These are phyloP conservation scores for Xanthoconium stramineum DNA, from an alignment of 768 basidiomycete genomes.

Conservation along the genomic window DNA sequence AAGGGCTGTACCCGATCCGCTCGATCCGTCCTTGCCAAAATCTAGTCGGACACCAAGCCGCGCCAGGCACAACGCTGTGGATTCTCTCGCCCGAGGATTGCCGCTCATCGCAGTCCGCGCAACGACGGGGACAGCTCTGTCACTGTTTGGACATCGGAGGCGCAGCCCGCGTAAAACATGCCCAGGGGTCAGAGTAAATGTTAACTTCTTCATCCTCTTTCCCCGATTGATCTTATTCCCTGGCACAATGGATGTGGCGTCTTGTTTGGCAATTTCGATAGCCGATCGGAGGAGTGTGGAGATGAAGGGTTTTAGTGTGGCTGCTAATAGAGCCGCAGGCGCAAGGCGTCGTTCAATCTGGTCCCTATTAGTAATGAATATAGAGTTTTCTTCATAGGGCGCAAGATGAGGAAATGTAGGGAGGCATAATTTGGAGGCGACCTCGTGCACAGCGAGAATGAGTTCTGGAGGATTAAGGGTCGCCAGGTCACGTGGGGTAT, in stretches of 20 bases:
- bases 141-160: slow-evolving; percentile 4
- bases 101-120: not conserved
- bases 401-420: slow-evolving; percentile 18
- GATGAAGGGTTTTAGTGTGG: slow-evolving; percentile 31
- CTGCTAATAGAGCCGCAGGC: slow-evolving; percentile 37
- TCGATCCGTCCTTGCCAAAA: slow-evolving; percentile 12
- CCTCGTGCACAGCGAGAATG: slow-evolving; percentile 27
- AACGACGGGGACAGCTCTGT: not conserved
- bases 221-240: slow-evolving; percentile 17
- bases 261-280: slow-evolving; percentile 30
- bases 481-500: slow-evolving; percentile 23
- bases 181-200: slow-evolving; percentile 35
- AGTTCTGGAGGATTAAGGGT: slow-evolving; percentile 24
- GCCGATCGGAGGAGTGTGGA: slow-evolving; percentile 34
- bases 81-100: slow-evolving; percentile 14
- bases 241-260: slow-evolving; percentile 25
- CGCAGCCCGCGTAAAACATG: slow-evolving; percentile 40
- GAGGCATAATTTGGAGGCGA: slow-evolving; percentile 17
- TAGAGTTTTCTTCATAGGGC: slow-evolving; percentile 3
- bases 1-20: not conserved
- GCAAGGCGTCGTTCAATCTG: slow-evolving; percentile 28
- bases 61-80: slow-evolving; percentile 28
- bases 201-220: slow-evolving; percentile 23
- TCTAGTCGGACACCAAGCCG: slow-evolving; percentile 28
- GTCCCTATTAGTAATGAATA: slow-evolving; percentile 14